Evolutionary conservation across 2,329 filamentous ascomycete genomes (phyloP).

Genomic region (Aspergillus ochraceoroseus): DNA sequence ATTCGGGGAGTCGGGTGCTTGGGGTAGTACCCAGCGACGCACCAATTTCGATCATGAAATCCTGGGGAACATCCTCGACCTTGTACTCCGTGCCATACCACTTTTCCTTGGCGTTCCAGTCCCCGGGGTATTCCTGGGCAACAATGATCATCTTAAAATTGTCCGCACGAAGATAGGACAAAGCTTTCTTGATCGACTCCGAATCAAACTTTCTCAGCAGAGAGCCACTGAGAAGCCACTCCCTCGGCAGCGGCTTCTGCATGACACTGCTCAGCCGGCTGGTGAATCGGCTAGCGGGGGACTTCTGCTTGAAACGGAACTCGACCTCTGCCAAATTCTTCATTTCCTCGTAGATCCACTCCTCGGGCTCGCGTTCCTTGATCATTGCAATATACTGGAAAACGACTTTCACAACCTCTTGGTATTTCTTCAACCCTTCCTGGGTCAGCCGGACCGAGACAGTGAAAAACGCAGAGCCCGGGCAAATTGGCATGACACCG

Average conservation of each 20-base stretch:
- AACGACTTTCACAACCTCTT: constrained; percentile 73
- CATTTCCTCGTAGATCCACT: constrained; percentile 94
- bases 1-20: constrained; percentile 58
- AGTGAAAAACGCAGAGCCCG: constrained; percentile 75
- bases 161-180: constrained; percentile 73
- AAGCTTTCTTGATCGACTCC: constrained; percentile 65
- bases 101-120: constrained; percentile 83
- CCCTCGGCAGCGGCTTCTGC: constrained; percentile 82
- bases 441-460: constrained; percentile 76
- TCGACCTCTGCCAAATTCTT: constrained; percentile 86
- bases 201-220: constrained; percentile 76
- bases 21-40: constrained; percentile 57
- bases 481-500: constrained; percentile 69
- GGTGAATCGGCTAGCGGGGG: constrained; percentile 80
- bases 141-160: constrained; percentile 83
- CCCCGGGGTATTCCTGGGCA: constrained; percentile 75
- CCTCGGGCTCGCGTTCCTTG: constrained; percentile 69
- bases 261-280: constrained; percentile 80
- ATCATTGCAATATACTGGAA: constrained; percentile 92
- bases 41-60: constrained; percentile 67
- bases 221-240: constrained; percentile 79
- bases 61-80: constrained; percentile 68
- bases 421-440: constrained; percentile 75
- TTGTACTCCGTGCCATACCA: constrained; percentile 98
- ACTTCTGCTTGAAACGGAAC: constrained; percentile 93